A percentile compares a stretch with the other conserved stretches of the same genome.
Conservation (phyloP, 2,329 filamentous ascomycete genomes). For the Mollisia scopiformis region DNA sequence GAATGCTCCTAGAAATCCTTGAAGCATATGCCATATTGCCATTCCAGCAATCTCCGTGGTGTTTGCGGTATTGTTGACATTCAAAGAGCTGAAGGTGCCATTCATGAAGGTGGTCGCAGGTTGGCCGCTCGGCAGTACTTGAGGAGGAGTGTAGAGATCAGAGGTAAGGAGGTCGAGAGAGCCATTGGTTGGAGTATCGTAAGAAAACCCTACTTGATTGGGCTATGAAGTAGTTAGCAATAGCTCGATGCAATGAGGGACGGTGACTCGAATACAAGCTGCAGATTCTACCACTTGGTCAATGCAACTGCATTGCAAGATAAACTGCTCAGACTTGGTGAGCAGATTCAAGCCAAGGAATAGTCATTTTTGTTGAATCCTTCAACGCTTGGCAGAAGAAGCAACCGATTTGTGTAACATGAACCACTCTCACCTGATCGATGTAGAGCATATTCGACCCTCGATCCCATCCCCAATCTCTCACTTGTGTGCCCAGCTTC, state of each 20-base stretch:
- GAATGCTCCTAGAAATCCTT: conserved; percentile 61
- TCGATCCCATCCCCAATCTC: conserved; percentile 69
- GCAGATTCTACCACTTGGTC: not conserved
- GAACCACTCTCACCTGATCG: conserved; percentile 47
- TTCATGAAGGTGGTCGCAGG: conserved; percentile 50
- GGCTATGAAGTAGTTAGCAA: conserved; percentile 53
- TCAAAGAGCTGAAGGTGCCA: conserved; percentile 66
- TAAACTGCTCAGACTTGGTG: not conserved
- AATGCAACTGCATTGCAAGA: not conserved
- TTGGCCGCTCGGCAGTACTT: conserved; percentile 33
- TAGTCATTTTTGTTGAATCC: not conserved
- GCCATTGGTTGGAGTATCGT: conserved; percentile 64
- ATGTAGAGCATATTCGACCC: conserved; percentile 57
- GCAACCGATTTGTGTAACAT: conserved; percentile 1
- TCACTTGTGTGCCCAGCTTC: conserved; percentile 56
- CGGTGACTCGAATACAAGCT: not conserved
- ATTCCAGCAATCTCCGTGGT: conserved; percentile 55
- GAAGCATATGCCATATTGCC: conserved; percentile 61
- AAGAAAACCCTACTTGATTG: conserved; percentile 71
- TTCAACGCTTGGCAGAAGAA: not conserved
- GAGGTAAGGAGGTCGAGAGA: conserved; percentile 53
- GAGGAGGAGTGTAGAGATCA: conserved; percentile 44
- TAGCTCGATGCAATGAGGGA: not conserved
- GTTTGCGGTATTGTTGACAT: conserved; percentile 46
- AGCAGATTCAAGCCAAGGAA: not conserved